phyloP scores from a whole-genome alignment of 768 basidiomycete species.

The Calocera cornea region DNA sequence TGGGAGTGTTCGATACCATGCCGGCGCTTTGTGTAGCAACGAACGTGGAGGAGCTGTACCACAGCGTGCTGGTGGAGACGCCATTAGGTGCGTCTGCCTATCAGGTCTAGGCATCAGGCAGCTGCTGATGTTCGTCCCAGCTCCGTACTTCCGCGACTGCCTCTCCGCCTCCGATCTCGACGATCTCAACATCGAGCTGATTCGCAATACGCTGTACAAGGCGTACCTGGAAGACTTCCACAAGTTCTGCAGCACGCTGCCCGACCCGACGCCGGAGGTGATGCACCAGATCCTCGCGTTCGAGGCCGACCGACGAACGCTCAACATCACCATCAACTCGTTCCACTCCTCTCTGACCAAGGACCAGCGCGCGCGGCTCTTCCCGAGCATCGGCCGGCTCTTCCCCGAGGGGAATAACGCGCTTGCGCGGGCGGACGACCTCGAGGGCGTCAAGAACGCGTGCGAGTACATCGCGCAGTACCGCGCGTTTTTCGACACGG shows the following conservation, averaged over 20 bases:
- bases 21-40: slow-evolving; percentile 97
- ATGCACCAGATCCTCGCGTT: slow-evolving; percentile 89
- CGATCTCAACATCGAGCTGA: slow-evolving; percentile 98
- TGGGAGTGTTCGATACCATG: slow-evolving; percentile 97
- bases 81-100: slow-evolving; percentile 59
- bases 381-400: slow-evolving; percentile 84
- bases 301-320: slow-evolving; percentile 90
- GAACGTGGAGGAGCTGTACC: slow-evolving; percentile 95
- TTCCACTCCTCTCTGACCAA: slow-evolving; percentile 91
- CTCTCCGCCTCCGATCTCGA: slow-evolving; percentile 91
- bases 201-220: slow-evolving; percentile 97
- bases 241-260: slow-evolving; percentile 61
- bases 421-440: slow-evolving; percentile 85
- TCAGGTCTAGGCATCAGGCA: neutral
- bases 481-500: slow-evolving; percentile 68
- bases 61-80: slow-evolving; percentile 92
- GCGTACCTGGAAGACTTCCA: slow-evolving; percentile 97
- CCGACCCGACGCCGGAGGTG: slow-evolving; percentile 74
- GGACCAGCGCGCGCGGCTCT: slow-evolving; percentile 86
- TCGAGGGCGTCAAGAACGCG: slow-evolving; percentile 78
- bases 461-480: slow-evolving; percentile 87
- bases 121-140: slow-evolving; percentile 25
- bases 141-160: slow-evolving; percentile 94
- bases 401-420: slow-evolving; percentile 93
- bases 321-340: slow-evolving; percentile 99